These are phyloP conservation scores for Amanita pseudoporphyria DNA, from an alignment of 768 basidiomycete genomes.

Conservation along the genomic window DNA sequence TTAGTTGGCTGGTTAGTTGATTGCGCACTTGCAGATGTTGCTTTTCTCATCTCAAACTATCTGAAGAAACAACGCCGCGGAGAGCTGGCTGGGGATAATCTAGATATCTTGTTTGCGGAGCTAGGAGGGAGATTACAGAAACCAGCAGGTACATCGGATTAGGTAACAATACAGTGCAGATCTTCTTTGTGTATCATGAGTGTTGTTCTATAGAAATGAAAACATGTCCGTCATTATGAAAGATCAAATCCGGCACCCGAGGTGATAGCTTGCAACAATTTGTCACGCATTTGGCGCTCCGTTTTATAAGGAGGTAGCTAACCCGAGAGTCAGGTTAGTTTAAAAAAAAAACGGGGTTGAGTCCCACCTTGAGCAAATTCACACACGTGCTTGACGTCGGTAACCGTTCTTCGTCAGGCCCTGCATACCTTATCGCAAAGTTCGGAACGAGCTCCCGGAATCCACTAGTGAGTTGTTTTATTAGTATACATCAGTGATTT, in stretches of 20 bases:
- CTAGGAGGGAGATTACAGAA: conserved; percentile 15
- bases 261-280: conserved; percentile 79
- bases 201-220: too few relatives aligned
- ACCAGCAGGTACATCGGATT: background rate
- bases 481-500: background rate
- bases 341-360: background rate
- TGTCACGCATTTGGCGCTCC: conserved; percentile 56
- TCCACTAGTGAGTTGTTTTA: conserved; percentile 42
- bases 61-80: conserved; percentile 60
- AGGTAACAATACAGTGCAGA: too few relatives aligned
- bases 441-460: conserved; percentile 83
- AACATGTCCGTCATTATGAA: background rate
- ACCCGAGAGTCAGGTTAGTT: background rate
- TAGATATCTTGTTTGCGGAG: conserved; percentile 27
- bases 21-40: conserved; percentile 76
- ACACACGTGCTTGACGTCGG: conserved; percentile 84
- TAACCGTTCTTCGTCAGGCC: conserved; percentile 58
- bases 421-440: conserved; percentile 82
- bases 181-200: too few relatives aligned
- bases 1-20: too few relatives aligned
- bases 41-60: conserved; percentile 77
- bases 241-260: conserved; percentile 91
- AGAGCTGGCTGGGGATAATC: conserved; percentile 13
- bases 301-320: conserved; percentile 65
- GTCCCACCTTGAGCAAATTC: conserved; percentile 74